Conservation (phyloP, 2,329 filamentous ascomycete genomes). For the Epichloe baconii region DNA sequence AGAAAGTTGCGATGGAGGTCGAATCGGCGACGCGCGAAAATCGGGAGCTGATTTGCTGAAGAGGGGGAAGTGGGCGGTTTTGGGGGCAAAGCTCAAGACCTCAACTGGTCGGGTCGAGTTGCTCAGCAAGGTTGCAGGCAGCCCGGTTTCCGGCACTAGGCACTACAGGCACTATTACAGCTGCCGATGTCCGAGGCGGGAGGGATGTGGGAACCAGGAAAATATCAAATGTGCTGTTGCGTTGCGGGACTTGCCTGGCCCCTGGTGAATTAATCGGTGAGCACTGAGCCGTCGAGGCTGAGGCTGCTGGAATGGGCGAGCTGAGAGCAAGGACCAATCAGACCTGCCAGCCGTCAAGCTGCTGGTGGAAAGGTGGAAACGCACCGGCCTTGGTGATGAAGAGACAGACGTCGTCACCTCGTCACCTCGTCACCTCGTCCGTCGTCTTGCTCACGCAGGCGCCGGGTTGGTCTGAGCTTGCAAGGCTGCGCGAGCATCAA, state of each 20-base stretch:
- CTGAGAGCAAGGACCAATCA: background rate
- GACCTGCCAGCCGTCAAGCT: background rate
- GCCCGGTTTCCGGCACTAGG: slow-evolving; percentile 3
- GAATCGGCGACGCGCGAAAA: slow-evolving; percentile 20
- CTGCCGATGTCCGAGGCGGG: slow-evolving; percentile 7
- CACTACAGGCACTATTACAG: background rate
- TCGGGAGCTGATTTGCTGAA: slow-evolving; percentile 38
- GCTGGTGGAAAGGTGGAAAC: background rate
- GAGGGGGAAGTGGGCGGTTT: slow-evolving; percentile 9
- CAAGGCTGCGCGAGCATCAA: background rate
- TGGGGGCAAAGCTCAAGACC: slow-evolving; percentile 7
- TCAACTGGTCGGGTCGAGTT: slow-evolving; percentile 2
- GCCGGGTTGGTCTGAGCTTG: background rate
- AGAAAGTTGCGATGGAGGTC: slow-evolving; percentile 22
- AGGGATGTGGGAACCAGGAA: background rate
- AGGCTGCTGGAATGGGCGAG: background rate
- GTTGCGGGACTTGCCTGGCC: background rate
- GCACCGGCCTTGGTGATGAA: background rate
- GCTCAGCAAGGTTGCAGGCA: slow-evolving; percentile 1
- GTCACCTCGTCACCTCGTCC: no score
- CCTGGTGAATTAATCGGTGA: background rate
- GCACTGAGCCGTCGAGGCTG: background rate
- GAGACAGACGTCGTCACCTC: background rate
- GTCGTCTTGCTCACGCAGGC: background rate
- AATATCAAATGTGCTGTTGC: background rate